Base-by-base conservation (phyloP, 345 rosid species). In the Boechera retrofracta region DNA sequence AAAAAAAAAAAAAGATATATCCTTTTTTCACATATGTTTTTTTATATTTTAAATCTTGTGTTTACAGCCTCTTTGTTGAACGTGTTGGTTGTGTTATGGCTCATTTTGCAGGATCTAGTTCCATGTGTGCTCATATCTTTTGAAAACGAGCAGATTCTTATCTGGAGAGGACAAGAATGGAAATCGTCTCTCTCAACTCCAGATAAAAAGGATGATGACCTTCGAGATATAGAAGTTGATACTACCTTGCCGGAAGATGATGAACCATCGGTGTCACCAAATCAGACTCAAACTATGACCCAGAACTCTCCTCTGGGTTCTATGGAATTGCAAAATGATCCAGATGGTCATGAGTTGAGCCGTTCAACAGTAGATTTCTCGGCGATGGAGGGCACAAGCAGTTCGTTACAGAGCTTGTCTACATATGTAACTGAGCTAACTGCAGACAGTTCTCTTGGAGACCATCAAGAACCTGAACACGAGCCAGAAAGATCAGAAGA, bases 151-250 rank as follows among this genome's bases (percentile, higher is more conserved):
- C 94, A 88, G 67, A 87, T 94, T 77, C 93, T 94, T 29, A 78
- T 90, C 53, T 94, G 95, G 97, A 85, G 97, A 71, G 98, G 98
- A 77, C 84, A 29, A 66, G 85, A 90, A 45, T 92, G 97, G 92
- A 83, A 87, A 77, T 81, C 92, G 6, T 82, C 85, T 45, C 75
- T 87, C 45, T 24, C 75, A 59, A 79, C 67, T 65, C 82, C 81
- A 4, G 79, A 71, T 54, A 77, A 72, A 35, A 75, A 65, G 62
- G 67, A 69, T 51, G 78, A 74, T 73, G 67, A 60, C 59, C 76
- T 54, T 28, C 42, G 64, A 68, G 78, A 68, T 45, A 77, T 72
- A 3, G 72, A 63, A 41, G 73, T 58, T 18, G 82, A 76, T 66
- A 35, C 33, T 76, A 67, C 79, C n/a, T 31, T 66, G 61, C 26